Evolutionary conservation across 192 early-diverging fungal species (phyloP), one percentile per base, ranked within the genome.

Genomic region (Coemansia sp.): DNA sequence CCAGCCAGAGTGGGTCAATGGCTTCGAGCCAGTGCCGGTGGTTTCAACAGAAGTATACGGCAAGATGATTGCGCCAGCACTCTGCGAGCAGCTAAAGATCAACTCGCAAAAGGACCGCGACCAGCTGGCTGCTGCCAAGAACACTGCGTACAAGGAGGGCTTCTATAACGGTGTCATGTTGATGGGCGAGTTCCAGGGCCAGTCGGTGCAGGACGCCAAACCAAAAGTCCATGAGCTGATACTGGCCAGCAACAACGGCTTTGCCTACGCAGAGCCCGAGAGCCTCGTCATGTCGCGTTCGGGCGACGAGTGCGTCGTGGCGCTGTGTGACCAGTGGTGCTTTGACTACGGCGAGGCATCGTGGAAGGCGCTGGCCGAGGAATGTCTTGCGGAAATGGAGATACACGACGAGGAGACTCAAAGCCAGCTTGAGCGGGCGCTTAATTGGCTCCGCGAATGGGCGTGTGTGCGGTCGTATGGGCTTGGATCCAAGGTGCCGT

Each of bases 261-360:
- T 99, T 70, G 82, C 85, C 10, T 99, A 97, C 72, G 91, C 90
- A 48, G 97, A 99, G 80, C 97, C 97, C 24, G 97, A 99, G 63
- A 83, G 85, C 45, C 84, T 89, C 35, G 92, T 99, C 56, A 92
- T 97, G 65, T 91, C 88, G 44, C 90, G 95, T 49, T 91, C 88
- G 62, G 97, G 91, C 38, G 97, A 99, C 60, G 95, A 97, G 72
- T 99, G 97, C 77, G 90, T 99, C 22, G 95, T 97, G 59, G 91
- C 93, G 33, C 77, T 96, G 69, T 89, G 91, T 73, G 92, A 93
- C 56, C 97, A 99, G 82, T 99, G 97, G 97, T 99, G 96, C 81
- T 83, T 99, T 77, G 91, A 95, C 82, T 99, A 98, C 66, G 95
- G 95, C 68, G 94, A 98, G 79, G 71, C 85, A 9, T 59, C 82